Percentiles rank a stretch among this genome's conserved stretches.
These are phyloP conservation scores for Solanum microdontum DNA, from an alignment of 257 asterid genomes.

Conservation along the genomic window DNA sequence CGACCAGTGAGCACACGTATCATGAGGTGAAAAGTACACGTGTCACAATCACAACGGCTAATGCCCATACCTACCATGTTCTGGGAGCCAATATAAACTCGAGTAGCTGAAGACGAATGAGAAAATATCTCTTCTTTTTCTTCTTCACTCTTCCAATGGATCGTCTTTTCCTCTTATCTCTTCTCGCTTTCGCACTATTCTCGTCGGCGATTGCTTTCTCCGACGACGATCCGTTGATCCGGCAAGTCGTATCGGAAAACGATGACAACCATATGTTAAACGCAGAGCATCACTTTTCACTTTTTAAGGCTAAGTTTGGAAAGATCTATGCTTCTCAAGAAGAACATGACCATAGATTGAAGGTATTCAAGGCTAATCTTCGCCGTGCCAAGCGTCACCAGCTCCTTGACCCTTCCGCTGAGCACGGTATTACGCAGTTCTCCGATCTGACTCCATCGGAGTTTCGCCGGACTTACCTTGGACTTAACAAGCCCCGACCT, in stretches of 20 bases:
- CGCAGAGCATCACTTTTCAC: constrained; percentile 67
- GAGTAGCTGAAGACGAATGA: background rate
- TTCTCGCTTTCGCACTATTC: background rate
- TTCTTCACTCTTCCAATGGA: background rate
- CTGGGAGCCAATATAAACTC: background rate
- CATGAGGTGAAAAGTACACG: background rate
- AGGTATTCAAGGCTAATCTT: constrained; percentile 64
- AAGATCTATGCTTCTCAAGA: constrained; percentile 52
- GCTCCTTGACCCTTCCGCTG: constrained; percentile 72
- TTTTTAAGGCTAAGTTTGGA: constrained; percentile 46
- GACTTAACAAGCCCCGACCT: constrained; percentile 30
- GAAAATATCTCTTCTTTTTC: background rate
- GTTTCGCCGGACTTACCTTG: constrained; percentile 52
- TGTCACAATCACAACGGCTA: background rate
- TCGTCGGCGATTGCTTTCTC: background rate
- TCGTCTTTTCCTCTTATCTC: background rate
- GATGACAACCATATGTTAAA: constrained; percentile 41
- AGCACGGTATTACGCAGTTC: constrained; percentile 78
- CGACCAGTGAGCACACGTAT: background rate
- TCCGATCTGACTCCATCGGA: constrained; percentile 70
- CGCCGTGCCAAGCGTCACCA: constrained; percentile 72
- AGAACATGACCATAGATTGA: constrained; percentile 69
- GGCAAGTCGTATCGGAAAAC: constrained; percentile 58
- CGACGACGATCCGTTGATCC: constrained; percentile 11
- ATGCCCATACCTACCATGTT: background rate